A percentile compares a stretch with the other conserved stretches of the same genome.
Conservation (phyloP, 306 rosid species). For the Dalbergia cultrata region DNA sequence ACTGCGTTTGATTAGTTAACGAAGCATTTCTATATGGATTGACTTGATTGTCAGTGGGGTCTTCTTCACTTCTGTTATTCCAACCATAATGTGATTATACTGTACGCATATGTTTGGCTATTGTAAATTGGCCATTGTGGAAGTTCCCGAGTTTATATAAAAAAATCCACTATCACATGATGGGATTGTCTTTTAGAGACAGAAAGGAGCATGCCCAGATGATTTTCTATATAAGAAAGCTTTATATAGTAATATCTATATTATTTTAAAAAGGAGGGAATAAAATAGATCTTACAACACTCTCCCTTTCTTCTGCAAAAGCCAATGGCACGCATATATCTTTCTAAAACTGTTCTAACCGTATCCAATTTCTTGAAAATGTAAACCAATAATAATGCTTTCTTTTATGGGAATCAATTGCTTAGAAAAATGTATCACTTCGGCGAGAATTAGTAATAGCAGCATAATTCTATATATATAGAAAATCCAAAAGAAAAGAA, state of each 20-base stretch:
- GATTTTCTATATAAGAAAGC: slow-evolving; percentile 35
- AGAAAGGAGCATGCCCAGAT: slow-evolving; percentile 12
- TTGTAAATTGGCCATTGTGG: background rate
- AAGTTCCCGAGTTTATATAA: background rate
- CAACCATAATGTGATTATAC: background rate
- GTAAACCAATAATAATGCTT: slow-evolving; percentile 24
- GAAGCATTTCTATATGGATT: slow-evolving; percentile 10
- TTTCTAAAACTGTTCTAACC: slow-evolving; percentile 17
- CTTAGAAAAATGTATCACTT: background rate
- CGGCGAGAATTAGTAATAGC: background rate
- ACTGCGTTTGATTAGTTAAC: background rate
- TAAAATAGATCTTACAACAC: background rate
- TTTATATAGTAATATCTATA: background rate
- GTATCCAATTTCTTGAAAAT: slow-evolving; percentile 39
- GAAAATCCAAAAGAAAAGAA: too few species aligned
- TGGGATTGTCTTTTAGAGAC: slow-evolving; percentile 25
- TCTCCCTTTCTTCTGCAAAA: slow-evolving; percentile 2
- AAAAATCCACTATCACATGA: slow-evolving; percentile 15
- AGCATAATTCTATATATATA: too few species aligned
- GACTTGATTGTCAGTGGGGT: background rate
- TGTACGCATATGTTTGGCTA: slow-evolving; percentile 1
- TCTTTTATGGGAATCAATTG: slow-evolving; percentile 10
- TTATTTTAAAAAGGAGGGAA: background rate
- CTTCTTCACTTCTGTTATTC: background rate
- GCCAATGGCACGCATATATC: slow-evolving; percentile 12